Conservation (phyloP, 306 rosid genomes). For the Vigna unguiculata region DNA sequence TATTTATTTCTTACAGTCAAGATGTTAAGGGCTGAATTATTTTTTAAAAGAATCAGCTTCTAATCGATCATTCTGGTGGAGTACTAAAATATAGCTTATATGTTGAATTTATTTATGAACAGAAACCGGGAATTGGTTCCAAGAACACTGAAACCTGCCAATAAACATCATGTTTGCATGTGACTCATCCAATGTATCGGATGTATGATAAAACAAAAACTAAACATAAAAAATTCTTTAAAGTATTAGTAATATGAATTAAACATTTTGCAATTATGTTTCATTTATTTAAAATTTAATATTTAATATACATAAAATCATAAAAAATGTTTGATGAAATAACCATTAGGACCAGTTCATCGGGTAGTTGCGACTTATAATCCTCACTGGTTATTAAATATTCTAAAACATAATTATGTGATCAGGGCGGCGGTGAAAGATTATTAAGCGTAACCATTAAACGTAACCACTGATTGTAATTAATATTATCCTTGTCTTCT, state of each 20-base stretch:
- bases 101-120: too few relatives aligned
- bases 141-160: too few relatives aligned
- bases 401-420: not conserved
- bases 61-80: not conserved
- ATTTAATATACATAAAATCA: too few relatives aligned
- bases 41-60: not conserved
- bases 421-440: not conserved
- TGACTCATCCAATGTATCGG: too few relatives aligned
- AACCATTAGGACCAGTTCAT: not conserved
- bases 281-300: too few relatives aligned
- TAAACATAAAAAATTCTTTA: too few relatives aligned
- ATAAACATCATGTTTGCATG: too few relatives aligned
- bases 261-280: too few relatives aligned
- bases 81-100: too few relatives aligned
- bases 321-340: not conserved
- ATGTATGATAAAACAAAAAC: too few relatives aligned
- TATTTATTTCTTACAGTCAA: not conserved
- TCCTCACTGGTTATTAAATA: not conserved
- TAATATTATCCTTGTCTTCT: not conserved
- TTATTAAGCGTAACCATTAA: not conserved
- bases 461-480: not conserved
- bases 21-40: not conserved
- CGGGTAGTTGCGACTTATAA: not conserved
- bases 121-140: too few relatives aligned
- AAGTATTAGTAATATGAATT: too few relatives aligned